phyloP scores from a whole-genome alignment of 2,329 filamentous ascomycete genomes.

The Verticillium alfalfae region DNA sequence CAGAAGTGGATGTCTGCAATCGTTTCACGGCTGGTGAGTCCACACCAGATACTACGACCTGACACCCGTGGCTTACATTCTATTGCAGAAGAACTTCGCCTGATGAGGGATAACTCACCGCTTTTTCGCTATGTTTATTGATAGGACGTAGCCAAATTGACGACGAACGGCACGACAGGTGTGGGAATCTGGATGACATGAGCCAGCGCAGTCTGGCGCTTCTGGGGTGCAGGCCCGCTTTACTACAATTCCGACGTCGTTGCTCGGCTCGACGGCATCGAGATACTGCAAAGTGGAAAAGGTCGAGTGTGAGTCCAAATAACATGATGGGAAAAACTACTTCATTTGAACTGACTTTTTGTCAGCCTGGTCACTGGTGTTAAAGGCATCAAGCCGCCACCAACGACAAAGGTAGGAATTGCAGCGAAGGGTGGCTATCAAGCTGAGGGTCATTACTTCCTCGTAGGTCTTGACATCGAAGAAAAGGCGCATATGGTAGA shows the following conservation, averaged over 20 bases:
- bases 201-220: no score
- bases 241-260: constrained; percentile 39
- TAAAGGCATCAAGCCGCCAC: constrained; percentile 20
- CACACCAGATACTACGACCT: no score
- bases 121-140: no score
- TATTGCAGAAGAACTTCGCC: no score
- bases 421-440: constrained; percentile 37
- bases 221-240: constrained; percentile 20
- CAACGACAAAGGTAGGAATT: constrained; percentile 33
- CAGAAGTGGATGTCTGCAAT: no score
- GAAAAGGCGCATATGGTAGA: constrained; percentile 38
- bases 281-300: constrained; percentile 38
- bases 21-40: no score
- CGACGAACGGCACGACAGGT: no score
- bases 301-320: constrained; percentile 20
- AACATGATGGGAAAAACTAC: neutral
- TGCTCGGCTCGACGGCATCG: constrained; percentile 26
- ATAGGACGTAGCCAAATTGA: no score
- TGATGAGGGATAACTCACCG: no score
- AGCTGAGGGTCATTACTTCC: constrained; percentile 37
- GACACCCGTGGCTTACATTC: no score
- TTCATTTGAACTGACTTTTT: neutral
- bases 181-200: no score
- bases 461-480: constrained; percentile 34
- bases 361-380: constrained; percentile 10